These are phyloP conservation scores for Myxozyma geophila DNA, from an alignment of 805 yeast species.

Conservation along the genomic window DNA sequence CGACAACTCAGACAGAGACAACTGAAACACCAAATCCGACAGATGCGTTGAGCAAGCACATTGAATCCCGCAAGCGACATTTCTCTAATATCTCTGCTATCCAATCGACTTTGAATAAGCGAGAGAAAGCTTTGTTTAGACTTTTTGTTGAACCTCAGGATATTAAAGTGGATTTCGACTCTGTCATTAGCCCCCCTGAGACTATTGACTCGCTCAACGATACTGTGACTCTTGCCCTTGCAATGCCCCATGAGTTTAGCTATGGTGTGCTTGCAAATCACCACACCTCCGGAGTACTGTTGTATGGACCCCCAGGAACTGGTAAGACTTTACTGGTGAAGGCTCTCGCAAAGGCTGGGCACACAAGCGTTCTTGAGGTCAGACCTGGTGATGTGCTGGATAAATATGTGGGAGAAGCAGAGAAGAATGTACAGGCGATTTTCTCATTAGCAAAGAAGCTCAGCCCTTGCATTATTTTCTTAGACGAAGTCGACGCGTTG, in stretches of 20 bases:
- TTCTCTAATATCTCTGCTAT: slow-evolving; percentile 6
- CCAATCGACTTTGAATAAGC: slow-evolving; percentile 20
- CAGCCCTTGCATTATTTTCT: slow-evolving; percentile 95
- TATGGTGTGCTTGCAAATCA: slow-evolving; percentile 32
- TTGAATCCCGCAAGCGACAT: slow-evolving; percentile 10
- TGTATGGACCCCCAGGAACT: slow-evolving; percentile 99
- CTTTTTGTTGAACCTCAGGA: slow-evolving; percentile 28
- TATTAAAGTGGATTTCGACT: slow-evolving; percentile 21
- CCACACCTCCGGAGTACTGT: slow-evolving; percentile 80
- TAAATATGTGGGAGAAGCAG: slow-evolving; percentile 96
- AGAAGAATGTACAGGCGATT: slow-evolving; percentile 94
- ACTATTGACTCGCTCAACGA: slow-evolving; percentile 31
- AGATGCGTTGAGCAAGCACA: slow-evolving; percentile 12
- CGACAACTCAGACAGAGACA: neutral
- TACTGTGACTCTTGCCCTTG: slow-evolving; percentile 24
- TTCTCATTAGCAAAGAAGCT: slow-evolving; percentile 96
- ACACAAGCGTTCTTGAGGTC: slow-evolving; percentile 94
- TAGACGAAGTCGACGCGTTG: slow-evolving; percentile 98
- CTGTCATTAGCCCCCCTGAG: slow-evolving; percentile 25
- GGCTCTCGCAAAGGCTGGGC: slow-evolving; percentile 97
- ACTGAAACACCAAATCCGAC: neutral
- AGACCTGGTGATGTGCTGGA: slow-evolving; percentile 99
- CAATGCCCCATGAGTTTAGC: slow-evolving; percentile 34
- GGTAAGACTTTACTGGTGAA: slow-evolving; percentile 95
- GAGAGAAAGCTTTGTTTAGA: slow-evolving; percentile 23